phyloP scores from a whole-genome alignment of 2,329 filamentous ascomycete genomes.

The Graphilbum sp. region DNA sequence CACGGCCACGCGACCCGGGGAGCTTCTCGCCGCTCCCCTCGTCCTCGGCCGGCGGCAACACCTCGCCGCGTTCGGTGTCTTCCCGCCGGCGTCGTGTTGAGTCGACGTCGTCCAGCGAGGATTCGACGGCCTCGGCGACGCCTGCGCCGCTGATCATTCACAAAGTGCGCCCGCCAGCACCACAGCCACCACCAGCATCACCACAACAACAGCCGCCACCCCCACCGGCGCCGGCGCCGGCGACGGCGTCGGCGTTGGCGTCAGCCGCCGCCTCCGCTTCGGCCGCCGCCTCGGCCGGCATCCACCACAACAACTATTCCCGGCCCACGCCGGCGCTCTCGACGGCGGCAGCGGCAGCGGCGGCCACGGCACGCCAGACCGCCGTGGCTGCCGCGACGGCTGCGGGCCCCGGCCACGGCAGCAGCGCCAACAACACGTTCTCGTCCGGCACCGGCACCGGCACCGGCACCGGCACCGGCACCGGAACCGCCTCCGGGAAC shows the following conservation, averaged over 20 bases:
- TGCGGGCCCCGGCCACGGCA: neutral
- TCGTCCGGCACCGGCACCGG: neutral
- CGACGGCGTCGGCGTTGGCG: neutral
- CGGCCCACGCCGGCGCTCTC: slow-evolving; percentile 28
- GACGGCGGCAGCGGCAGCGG: slow-evolving; percentile 14
- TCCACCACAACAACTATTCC: slow-evolving; percentile 38
- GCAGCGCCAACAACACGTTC: neutral
- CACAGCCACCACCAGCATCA: slow-evolving; percentile 29
- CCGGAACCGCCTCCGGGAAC: neutral
- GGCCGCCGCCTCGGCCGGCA: slow-evolving; percentile 18
- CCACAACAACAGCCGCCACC: slow-evolving; percentile 12
- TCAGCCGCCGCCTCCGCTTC: neutral
- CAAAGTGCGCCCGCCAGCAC: slow-evolving; percentile 20
- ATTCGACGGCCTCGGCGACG: slow-evolving; percentile 12
- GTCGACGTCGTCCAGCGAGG: slow-evolving; percentile 29
- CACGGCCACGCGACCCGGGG: slow-evolving; percentile 32
- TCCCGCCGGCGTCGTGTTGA: slow-evolving; percentile 25
- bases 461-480: neutral
- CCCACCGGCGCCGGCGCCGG: slow-evolving; percentile 21
- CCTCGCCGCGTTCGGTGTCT: slow-evolving; percentile 5
- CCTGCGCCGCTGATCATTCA: slow-evolving; percentile 22
- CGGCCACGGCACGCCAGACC: slow-evolving; percentile 6
- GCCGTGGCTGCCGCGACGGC: neutral
- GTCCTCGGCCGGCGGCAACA: slow-evolving; percentile 8
- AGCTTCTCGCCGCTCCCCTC: slow-evolving; percentile 38